phyloP scores from a whole-genome alignment of 768 basidiomycete species.

The Hygrophoropsis aurantiaca region DNA sequence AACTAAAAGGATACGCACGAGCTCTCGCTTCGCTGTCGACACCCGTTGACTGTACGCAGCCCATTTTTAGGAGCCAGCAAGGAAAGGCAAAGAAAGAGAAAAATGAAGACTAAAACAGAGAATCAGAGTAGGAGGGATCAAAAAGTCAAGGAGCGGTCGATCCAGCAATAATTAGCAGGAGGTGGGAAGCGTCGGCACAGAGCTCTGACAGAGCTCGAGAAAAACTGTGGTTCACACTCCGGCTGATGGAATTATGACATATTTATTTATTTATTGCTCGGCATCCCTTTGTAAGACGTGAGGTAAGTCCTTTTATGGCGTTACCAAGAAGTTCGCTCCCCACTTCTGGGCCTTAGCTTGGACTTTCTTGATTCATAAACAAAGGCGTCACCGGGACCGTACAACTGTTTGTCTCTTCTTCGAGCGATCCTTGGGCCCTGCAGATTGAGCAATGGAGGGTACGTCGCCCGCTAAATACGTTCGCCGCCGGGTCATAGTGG shows the following conservation, averaged over 20 bases:
- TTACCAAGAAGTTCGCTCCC: too few species aligned
- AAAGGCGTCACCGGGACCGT: too few species aligned
- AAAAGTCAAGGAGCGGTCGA: conserved; percentile 19
- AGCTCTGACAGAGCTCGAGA: conserved; percentile 9
- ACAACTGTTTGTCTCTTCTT: too few species aligned
- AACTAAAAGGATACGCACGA: conserved; percentile 48
- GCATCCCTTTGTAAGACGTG: not conserved
- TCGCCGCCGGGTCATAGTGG: too few species aligned
- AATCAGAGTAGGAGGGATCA: conserved; percentile 7
- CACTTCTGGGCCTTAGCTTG: too few species aligned
- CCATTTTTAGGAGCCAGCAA: conserved; percentile 44
- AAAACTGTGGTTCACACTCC: conserved; percentile 9
- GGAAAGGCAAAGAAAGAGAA: conserved; percentile 8
- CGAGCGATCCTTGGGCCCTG: too few species aligned
- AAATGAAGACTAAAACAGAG: conserved; percentile 7
- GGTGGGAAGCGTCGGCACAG: conserved; percentile 15
- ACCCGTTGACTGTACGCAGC: conserved; percentile 69
- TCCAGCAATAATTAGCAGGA: conserved; percentile 24
- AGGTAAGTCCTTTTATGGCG: too few species aligned
- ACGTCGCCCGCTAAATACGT: too few species aligned
- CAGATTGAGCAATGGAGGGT: too few species aligned
- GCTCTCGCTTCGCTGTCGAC: conserved; percentile 82
- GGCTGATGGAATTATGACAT: not conserved
- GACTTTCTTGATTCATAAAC: too few species aligned
- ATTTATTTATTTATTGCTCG: conserved; percentile 9